Base-by-base conservation (phyloP, 1,284 basidiomycete species). In the Pterula multifida region DNA sequence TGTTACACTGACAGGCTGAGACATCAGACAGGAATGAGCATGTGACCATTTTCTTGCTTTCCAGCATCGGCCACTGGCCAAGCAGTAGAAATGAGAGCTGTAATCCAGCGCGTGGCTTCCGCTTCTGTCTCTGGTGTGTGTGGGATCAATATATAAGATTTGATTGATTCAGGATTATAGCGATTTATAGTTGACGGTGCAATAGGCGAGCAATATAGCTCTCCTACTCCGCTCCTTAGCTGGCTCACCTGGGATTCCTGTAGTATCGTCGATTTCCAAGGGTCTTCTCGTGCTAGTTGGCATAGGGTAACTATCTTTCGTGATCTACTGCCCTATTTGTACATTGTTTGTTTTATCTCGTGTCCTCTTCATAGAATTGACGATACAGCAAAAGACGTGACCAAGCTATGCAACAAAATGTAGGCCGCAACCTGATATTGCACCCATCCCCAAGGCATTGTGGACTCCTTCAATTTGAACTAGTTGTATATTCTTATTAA, bases 41-140 rank as follows among this genome's bases (percentile, higher is more conserved):
- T 32, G 28, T n/a, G n/a, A n/a, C n/a, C n/a, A n/a, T n/a, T n/a
- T n/a, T n/a, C n/a, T n/a, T n/a, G n/a, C n/a, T n/a, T n/a, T n/a
- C n/a, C n/a, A n/a, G n/a, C n/a, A n/a, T n/a, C n/a, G n/a, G n/a
- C n/a, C n/a, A n/a, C n/a, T n/a, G n/a, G n/a, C n/a, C n/a, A n/a
- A n/a, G n/a, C n/a, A n/a, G n/a, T n/a, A n/a, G 95, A 99, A 11
- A 90, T 90, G 86, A 75, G 85, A 49, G 87, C 86, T 12, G 75
- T 90, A 9, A 71, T 89, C 36, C 87, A 90, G 63, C 76, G 83
- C 25, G 87, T 90, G 50, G 63, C 77, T 12, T 79, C 78, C 25
- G 87, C 87, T 6, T 86, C 85, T 23, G 84, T 88, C 36, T 68
- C 75, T 52, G 85, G 87, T 84, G 17, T 42, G 39, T 19, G 17